Evolutionary conservation across 1,139 yeast species (phyloP).

Genomic region (Zygosaccharomyces sapae): DNA sequence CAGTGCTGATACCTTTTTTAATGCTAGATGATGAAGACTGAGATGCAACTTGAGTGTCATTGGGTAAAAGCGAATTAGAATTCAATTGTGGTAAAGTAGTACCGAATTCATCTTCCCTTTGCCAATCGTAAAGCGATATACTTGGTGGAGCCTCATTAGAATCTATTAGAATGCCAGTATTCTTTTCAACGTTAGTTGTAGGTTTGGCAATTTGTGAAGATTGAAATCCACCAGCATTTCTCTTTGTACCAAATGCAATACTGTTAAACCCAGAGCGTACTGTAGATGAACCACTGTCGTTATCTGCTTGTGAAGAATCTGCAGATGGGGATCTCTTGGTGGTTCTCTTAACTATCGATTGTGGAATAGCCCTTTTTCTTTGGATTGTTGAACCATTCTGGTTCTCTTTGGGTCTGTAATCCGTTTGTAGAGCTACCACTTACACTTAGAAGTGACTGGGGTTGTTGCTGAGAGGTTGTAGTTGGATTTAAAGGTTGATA

Average conservation of each 20-base stretch:
- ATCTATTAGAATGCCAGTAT: slow-evolving; percentile 23
- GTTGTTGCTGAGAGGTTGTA: slow-evolving; percentile 12
- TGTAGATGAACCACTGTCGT: slow-evolving; percentile 16
- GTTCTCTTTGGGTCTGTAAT: slow-evolving; percentile 29
- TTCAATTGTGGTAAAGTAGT: slow-evolving; percentile 17
- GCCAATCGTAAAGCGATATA: slow-evolving; percentile 53
- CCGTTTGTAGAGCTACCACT: slow-evolving; percentile 21
- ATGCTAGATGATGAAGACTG: slow-evolving; percentile 2
- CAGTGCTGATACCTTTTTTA: slow-evolving; percentile 4
- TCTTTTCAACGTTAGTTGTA: slow-evolving; percentile 31
- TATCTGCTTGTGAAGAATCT: slow-evolving; percentile 23
- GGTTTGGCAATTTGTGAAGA: slow-evolving; percentile 13
- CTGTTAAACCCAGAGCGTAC: slow-evolving; percentile 36
- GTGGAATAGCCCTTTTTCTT: slow-evolving; percentile 57
- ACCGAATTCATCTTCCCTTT: slow-evolving; percentile 36
- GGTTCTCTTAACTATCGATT: slow-evolving; percentile 44
- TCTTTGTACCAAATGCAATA: slow-evolving; percentile 39
- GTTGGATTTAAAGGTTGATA: slow-evolving; percentile 7
- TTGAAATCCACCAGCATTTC: slow-evolving; percentile 23
- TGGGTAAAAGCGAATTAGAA: slow-evolving; percentile 3
- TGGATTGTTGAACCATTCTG: slow-evolving; percentile 53
- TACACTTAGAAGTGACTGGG: slow-evolving; percentile 18
- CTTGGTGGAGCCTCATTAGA: slow-evolving; percentile 48
- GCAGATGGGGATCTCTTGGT: slow-evolving; percentile 34
- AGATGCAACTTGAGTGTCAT: slow-evolving; percentile 1